Evolutionary conservation across 139 green algal species (phyloP).

Genomic region (Volvox africanus): DNA sequence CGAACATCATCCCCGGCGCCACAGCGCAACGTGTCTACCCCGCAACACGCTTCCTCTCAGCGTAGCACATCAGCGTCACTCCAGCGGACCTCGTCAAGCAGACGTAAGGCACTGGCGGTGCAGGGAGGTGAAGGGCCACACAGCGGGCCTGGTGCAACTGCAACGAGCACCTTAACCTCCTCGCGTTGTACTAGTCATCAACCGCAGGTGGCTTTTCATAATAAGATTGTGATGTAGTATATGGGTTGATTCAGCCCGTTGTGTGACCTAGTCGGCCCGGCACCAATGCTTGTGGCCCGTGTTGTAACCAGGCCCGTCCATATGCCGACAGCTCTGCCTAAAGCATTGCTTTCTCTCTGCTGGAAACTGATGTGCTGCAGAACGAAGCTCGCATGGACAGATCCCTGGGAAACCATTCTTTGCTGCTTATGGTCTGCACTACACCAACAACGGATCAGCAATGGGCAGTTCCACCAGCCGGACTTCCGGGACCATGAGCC

Average conservation of each 20-base stretch:
- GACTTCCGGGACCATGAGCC: not conserved
- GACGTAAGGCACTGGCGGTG: conserved; percentile 3
- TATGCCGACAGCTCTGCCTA: too few species aligned
- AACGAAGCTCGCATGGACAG: conserved; percentile 21
- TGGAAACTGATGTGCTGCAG: not conserved
- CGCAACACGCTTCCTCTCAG: not conserved
- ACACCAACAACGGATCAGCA: not conserved
- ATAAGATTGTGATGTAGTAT: too few species aligned
- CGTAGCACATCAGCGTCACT: conserved; percentile 28
- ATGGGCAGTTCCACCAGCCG: not conserved
- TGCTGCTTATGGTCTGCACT: conserved; percentile 39
- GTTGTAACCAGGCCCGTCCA: too few species aligned
- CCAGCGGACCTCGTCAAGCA: conserved; percentile 19
- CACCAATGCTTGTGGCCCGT: too few species aligned
- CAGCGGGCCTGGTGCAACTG: too few species aligned
- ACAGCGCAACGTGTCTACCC: not conserved
- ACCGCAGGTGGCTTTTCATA: too few species aligned
- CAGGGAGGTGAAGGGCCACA: not conserved
- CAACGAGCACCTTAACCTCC: too few species aligned
- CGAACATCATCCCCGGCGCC: conserved; percentile 10
- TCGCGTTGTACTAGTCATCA: too few species aligned
- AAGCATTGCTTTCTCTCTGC: too few species aligned
- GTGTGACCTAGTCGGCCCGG: too few species aligned
- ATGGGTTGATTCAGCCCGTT: too few species aligned
- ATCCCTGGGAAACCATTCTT: conserved; percentile 31